A percentile compares a stretch with the other conserved stretches of the same genome.
phyloP scores from a whole-genome alignment of 768 basidiomycete genomes.

The Rhodotorula kratochvilovae region DNA sequence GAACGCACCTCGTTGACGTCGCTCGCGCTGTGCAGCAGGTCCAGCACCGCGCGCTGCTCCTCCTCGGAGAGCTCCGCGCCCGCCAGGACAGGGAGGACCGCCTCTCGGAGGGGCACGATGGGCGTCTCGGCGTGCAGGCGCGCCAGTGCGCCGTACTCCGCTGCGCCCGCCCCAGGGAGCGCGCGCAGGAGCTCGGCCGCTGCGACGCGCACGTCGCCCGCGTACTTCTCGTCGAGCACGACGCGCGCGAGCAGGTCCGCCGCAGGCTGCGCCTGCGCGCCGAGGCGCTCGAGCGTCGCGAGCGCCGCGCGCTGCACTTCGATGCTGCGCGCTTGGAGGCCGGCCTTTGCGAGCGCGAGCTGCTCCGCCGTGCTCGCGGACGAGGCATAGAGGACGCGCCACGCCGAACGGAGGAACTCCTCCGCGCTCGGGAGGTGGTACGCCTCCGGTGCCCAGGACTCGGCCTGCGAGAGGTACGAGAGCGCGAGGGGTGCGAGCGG shows the following conservation, averaged over 20 bases:
- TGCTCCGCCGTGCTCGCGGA: background rate
- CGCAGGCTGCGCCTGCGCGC: too few relatives aligned
- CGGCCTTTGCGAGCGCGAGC: constrained; percentile 8
- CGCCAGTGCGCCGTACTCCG: background rate
- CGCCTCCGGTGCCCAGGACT: background rate
- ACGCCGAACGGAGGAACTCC: constrained; percentile 22
- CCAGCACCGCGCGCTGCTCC: background rate
- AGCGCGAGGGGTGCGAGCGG: background rate
- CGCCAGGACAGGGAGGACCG: constrained; percentile 24
- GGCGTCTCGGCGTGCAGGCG: background rate
- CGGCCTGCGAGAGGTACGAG: background rate
- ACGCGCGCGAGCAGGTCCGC: background rate
- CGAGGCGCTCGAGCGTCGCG: background rate
- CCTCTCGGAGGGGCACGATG: constrained; percentile 31
- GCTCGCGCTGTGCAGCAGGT: background rate
- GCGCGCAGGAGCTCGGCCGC: constrained; percentile 16
- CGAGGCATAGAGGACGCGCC: constrained; percentile 12
- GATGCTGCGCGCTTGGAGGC: constrained; percentile 11
- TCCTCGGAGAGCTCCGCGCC: background rate
- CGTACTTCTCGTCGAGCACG: background rate
- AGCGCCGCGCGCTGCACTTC: constrained; percentile 27
- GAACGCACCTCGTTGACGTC: constrained; percentile 17
- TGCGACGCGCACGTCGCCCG: constrained; percentile 20
- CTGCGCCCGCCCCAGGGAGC: background rate
- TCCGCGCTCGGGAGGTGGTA: constrained; percentile 30